These are phyloP conservation scores for Gaultheria prostrata DNA, from an alignment of 148 eudicot genomes.

Conservation along the genomic window DNA sequence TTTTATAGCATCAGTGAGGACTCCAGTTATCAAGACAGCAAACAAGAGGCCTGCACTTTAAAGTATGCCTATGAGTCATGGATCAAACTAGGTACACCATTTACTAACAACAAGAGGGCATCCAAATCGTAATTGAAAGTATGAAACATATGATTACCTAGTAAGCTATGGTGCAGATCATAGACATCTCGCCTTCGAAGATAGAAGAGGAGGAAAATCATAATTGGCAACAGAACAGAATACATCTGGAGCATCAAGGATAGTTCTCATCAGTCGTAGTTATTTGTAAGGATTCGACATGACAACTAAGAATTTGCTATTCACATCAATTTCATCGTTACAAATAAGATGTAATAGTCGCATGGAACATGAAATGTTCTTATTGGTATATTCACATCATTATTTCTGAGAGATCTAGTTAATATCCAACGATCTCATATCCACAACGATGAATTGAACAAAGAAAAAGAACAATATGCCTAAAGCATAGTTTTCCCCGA, in stretches of 20 bases:
- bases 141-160: conserved; percentile 38
- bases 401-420: not conserved
- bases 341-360: too few relatives aligned
- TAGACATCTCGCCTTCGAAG: conserved; percentile 56
- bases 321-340: too few relatives aligned
- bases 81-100: not conserved
- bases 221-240: conserved; percentile 61
- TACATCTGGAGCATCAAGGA: conserved; percentile 36
- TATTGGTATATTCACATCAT: not conserved
- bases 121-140: not conserved
- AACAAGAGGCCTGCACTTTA: conserved; percentile 57
- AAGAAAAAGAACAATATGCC: not conserved
- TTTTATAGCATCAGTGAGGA: conserved; percentile 84
- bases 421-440: not conserved
- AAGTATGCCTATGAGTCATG: not conserved
- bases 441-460: not conserved
- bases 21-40: conserved; percentile 63
- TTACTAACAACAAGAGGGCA: not conserved
- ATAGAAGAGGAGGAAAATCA: conserved; percentile 50
- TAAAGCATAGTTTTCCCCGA: not conserved
- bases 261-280: not conserved
- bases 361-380: too few relatives aligned
- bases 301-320: too few relatives aligned
- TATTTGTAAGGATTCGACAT: not conserved
- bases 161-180: conserved; percentile 73